These are phyloP conservation scores for Pisolithus albus DNA, from an alignment of 768 basidiomycete species.

Conservation along the genomic window DNA sequence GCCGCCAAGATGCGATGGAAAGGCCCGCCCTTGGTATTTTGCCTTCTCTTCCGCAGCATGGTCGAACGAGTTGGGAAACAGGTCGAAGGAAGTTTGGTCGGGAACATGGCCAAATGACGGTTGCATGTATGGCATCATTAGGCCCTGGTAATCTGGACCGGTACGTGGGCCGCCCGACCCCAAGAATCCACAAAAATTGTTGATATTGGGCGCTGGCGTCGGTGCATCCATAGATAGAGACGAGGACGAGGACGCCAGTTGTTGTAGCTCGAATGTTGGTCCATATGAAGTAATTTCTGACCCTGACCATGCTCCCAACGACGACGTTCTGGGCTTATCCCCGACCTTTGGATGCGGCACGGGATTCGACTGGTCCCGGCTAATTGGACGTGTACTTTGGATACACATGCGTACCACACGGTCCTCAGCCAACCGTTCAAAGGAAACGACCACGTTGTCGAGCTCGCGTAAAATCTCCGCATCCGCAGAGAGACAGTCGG, in stretches of 20 bases:
- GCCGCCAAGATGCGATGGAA: slow-evolving; percentile 52
- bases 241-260: slow-evolving; percentile 28
- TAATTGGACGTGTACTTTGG: slow-evolving; percentile 46
- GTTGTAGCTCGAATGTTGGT: slow-evolving; percentile 13
- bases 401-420: slow-evolving; percentile 72
- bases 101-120: slow-evolving; percentile 23
- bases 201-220: slow-evolving; percentile 29
- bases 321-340: slow-evolving; percentile 12
- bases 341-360: slow-evolving; percentile 7
- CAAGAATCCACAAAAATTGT: slow-evolving; percentile 49
- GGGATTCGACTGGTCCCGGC: slow-evolving; percentile 25
- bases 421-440: slow-evolving; percentile 59
- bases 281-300: slow-evolving; percentile 4
- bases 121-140: slow-evolving; percentile 21
- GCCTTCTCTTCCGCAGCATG: slow-evolving; percentile 10
- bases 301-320: slow-evolving; percentile 23
- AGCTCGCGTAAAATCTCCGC: slow-evolving; percentile 39
- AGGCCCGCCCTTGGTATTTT: slow-evolving; percentile 57
- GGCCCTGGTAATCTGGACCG: slow-evolving; percentile 18
- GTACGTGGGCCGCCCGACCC: slow-evolving; percentile 37
- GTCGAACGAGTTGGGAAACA: slow-evolving; percentile 24
- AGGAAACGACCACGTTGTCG: slow-evolving; percentile 62
- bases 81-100: slow-evolving; percentile 21
- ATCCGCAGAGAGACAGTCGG: slow-evolving; percentile 49
- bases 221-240: slow-evolving; percentile 31